Conservation (phyloP, 2,329 filamentous ascomycete genomes). For the Knoxdaviesia proteae region DNA sequence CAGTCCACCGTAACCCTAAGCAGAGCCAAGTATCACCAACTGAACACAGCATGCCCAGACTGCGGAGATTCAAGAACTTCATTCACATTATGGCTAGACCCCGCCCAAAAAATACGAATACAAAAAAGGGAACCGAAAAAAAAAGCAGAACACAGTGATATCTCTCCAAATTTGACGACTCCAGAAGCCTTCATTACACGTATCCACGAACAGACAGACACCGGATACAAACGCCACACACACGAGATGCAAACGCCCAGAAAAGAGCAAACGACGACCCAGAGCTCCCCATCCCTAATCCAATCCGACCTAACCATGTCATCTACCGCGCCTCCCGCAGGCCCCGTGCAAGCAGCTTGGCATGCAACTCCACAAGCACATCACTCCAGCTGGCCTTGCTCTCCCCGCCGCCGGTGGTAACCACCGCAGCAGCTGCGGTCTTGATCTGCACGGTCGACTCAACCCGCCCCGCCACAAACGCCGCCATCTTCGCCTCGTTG, state of each 20-base stretch:
- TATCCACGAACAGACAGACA: no score
- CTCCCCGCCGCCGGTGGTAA: slow-evolving; percentile 8
- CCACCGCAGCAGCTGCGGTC: neutral
- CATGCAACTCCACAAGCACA: slow-evolving; percentile 32
- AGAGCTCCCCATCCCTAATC: neutral
- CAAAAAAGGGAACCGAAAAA: neutral
- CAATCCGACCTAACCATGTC: neutral
- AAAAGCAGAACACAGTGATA: slow-evolving; percentile 1
- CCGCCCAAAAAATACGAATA: neutral
- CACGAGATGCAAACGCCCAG: no score
- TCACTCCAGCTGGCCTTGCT: slow-evolving; percentile 26
- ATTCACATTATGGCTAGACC: no score
- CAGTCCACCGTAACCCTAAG: no score
- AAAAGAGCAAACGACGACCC: no score
- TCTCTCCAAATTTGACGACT: no score
- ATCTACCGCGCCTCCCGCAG: slow-evolving; percentile 17
- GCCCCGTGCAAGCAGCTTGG: slow-evolving; percentile 32
- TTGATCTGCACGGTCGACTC: slow-evolving; percentile 15
- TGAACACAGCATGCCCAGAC: no score
- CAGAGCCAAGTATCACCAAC: no score
- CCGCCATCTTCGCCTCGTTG: slow-evolving; percentile 53
- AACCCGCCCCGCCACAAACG: slow-evolving; percentile 39
- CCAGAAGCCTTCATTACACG: no score
- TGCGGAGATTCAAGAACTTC: no score
- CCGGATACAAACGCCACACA: no score